These are phyloP conservation scores for Boletus reticuloceps DNA, from an alignment of 768 basidiomycete species.

Conservation along the genomic window DNA sequence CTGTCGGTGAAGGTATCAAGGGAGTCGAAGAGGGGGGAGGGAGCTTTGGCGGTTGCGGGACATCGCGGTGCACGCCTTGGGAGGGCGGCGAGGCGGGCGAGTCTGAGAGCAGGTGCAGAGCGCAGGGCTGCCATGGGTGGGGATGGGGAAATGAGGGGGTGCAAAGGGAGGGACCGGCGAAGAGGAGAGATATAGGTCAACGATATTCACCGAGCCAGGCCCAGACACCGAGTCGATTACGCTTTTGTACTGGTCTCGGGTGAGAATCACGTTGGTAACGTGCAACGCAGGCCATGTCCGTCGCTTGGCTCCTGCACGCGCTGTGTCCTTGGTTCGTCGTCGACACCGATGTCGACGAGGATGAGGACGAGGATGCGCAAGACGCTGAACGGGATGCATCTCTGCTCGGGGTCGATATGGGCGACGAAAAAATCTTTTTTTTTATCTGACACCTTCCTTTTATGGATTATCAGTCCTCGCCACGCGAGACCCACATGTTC, in stretches of 20 bases:
- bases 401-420: conserved; percentile 27
- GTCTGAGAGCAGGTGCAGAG: conserved; percentile 23
- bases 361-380: background rate
- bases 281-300: background rate
- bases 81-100: conserved; percentile 13
- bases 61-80: conserved; percentile 32
- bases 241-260: conserved; percentile 21
- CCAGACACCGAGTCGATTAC: conserved; percentile 38
- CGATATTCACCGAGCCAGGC: conserved; percentile 40
- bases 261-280: conserved; percentile 11
- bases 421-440: conserved; percentile 23
- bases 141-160: conserved; percentile 12
- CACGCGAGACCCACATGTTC: conserved; percentile 11
- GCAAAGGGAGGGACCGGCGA: conserved; percentile 16
- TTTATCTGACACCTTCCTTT: conserved; percentile 9
- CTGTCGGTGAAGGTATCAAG: conserved; percentile 89
- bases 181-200: conserved; percentile 20
- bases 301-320: background rate
- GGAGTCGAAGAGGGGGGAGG: conserved; percentile 70
- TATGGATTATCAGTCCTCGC: conserved; percentile 11
- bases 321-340: background rate
- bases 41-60: conserved; percentile 61
- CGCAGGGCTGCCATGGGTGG: conserved; percentile 30
- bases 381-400: background rate
- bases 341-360: conserved; percentile 5